A percentile compares a stretch with the other conserved stretches of the same genome.
Conservation (phyloP, 352 stramenopile species). For the Globisporangium radiosum region DNA sequence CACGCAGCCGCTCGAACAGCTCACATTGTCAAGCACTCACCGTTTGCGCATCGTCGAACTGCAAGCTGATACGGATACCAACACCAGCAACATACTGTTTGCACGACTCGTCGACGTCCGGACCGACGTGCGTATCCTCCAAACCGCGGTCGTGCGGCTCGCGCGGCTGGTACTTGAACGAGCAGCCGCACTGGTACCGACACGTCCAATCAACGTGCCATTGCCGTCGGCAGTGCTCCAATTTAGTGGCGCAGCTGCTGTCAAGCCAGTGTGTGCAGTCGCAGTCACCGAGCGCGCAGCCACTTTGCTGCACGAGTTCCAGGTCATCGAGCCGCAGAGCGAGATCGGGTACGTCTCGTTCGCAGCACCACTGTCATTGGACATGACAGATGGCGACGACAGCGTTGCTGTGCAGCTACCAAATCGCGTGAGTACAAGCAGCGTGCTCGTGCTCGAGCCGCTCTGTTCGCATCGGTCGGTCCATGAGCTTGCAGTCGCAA, state of each 20-base stretch:
- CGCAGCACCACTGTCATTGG: conserved; percentile 4
- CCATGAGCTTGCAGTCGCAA: not conserved
- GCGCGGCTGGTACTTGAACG: conserved; percentile 54
- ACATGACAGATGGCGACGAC: not conserved
- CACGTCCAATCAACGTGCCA: conserved; percentile 22
- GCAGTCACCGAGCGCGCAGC: conserved; percentile 13
- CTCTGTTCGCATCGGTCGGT: not conserved
- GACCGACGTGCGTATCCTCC: conserved; percentile 27
- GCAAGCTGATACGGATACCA: conserved; percentile 24
- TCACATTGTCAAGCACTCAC: not conserved
- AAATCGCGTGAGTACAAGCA: conserved; percentile 24
- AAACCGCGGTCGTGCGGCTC: conserved; percentile 25
- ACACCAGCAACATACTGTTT: conserved; percentile 15
- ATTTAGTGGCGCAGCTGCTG: conserved; percentile 20
- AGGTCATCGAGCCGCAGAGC: conserved; percentile 16
- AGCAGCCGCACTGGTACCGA: conserved; percentile 24
- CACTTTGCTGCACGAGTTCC: conserved; percentile 21
- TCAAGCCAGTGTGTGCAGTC: conserved; percentile 27
- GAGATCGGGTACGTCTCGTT: conserved; percentile 14
- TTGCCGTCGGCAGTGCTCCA: conserved; percentile 12
- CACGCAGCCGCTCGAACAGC: not conserved
- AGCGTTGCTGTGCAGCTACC: conserved; percentile 17
- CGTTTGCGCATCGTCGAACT: conserved; percentile 20
- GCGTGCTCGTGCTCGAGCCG: conserved; percentile 3
- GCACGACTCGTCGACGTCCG: conserved; percentile 28